phyloP scores from a whole-genome alignment of 768 basidiomycete genomes.

The Hydnomerulius pinastri region DNA sequence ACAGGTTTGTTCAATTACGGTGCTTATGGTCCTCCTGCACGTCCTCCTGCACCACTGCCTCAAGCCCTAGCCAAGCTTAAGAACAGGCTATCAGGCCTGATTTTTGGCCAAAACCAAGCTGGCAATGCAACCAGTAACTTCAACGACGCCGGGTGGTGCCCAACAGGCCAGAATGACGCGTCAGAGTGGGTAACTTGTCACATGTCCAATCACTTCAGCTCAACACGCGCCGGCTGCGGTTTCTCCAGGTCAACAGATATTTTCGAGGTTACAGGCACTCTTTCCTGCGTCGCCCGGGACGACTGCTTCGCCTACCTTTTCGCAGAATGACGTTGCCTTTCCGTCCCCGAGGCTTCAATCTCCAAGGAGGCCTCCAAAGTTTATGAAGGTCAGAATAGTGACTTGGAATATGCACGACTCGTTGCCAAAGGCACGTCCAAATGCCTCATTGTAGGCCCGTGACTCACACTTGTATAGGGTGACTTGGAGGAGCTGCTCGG shows the following conservation, averaged over 20 bases:
- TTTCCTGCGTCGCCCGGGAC: conserved; percentile 42
- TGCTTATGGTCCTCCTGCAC: conserved; percentile 22
- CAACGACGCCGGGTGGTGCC: not conserved
- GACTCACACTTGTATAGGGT: conserved; percentile 47
- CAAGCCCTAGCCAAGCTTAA: conserved; percentile 29
- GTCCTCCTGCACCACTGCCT: conserved; percentile 25
- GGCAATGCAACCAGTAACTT: conserved; percentile 1
- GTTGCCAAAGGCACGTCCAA: conserved; percentile 59
- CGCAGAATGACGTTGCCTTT: conserved; percentile 23
- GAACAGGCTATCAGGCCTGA: conserved; percentile 26
- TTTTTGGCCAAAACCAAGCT: conserved; percentile 21
- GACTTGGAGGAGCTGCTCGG: conserved; percentile 74
- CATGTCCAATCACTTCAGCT: not conserved
- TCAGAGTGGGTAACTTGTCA: conserved; percentile 6
- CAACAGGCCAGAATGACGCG: conserved; percentile 1
- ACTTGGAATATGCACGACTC: conserved; percentile 91
- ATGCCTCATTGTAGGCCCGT: not conserved
- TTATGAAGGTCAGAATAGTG: conserved; percentile 67
- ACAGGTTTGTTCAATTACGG: conserved; percentile 20
- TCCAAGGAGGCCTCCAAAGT: conserved; percentile 35
- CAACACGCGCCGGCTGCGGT: too few species aligned
- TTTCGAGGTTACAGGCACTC: conserved; percentile 54
- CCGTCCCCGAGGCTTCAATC: conserved; percentile 22
- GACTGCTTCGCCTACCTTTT: conserved; percentile 16
- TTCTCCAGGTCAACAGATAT: conserved; percentile 40